Evolutionary conservation across 768 basidiomycete species (phyloP).

Genomic region (Punctularia strigosozonata): DNA sequence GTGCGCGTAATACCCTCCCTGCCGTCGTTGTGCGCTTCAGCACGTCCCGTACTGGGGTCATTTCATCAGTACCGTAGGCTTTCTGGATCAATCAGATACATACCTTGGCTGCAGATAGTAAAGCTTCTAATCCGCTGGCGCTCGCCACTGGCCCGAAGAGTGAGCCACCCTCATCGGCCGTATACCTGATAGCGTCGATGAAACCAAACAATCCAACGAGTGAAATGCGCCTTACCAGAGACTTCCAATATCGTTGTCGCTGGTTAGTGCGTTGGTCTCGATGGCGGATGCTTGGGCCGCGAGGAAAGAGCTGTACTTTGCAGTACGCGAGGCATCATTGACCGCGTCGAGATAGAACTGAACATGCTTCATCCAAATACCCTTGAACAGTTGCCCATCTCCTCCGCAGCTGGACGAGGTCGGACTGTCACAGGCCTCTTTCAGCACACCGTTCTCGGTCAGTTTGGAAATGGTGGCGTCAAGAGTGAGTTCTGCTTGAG

Average conservation of each 20-base stretch:
- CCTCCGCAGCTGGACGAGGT: slow-evolving; percentile 27
- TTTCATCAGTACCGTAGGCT: no score
- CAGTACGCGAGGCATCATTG: slow-evolving; percentile 25
- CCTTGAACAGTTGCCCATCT: slow-evolving; percentile 24
- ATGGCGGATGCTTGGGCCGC: slow-evolving; percentile 30
- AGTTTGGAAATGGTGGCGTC: slow-evolving; percentile 34
- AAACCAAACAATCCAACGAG: no score
- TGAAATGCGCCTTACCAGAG: slow-evolving; percentile 14
- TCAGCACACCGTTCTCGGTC: slow-evolving; percentile 29
- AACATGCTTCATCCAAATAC: slow-evolving; percentile 41
- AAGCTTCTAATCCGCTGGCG: slow-evolving; percentile 6
- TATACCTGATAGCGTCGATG: no score
- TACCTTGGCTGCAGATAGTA: slow-evolving; percentile 9
- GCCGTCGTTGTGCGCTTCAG: no score
- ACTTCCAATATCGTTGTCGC: slow-evolving; percentile 26
- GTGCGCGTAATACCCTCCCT: no score
- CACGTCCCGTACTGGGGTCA: no score
- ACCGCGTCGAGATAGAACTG: slow-evolving; percentile 37
- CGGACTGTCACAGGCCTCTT: slow-evolving; percentile 41
- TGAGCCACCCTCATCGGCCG: slow-evolving; percentile 14
- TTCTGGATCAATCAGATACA: no score
- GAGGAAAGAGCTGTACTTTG: slow-evolving; percentile 26
- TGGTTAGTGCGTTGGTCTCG: slow-evolving; percentile 28
- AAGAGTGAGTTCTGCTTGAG: slow-evolving; percentile 39
- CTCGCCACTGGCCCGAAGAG: slow-evolving; percentile 15